These are phyloP conservation scores for Syncephalastrum sp. DNA, from an alignment of 371 early-diverging fungal species.

Conservation along the genomic window DNA sequence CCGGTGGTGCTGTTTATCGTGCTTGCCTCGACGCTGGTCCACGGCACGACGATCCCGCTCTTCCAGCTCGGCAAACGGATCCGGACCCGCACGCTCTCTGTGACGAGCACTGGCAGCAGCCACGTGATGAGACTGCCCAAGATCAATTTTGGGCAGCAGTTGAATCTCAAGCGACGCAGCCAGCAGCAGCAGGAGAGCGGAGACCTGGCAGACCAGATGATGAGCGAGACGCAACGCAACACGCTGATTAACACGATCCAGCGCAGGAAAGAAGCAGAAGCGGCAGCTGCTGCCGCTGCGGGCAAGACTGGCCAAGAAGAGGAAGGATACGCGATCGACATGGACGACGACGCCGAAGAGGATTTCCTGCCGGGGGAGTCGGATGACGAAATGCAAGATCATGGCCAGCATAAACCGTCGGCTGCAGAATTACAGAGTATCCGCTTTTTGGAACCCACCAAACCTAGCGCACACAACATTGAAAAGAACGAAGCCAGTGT, in stretches of 20 bases:
- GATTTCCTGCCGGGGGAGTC: conserved; percentile 29
- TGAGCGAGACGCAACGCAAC: conserved; percentile 34
- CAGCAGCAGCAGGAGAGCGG: conserved; percentile 7
- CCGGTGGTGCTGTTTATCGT: conserved; percentile 76
- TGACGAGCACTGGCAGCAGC: conserved; percentile 30
- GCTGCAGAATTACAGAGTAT: conserved; percentile 20
- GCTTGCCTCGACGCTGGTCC: conserved; percentile 77
- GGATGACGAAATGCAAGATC: conserved; percentile 1
- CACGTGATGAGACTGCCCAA: conserved; percentile 22
- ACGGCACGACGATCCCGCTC: conserved; percentile 82
- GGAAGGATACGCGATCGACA: conserved; percentile 11
- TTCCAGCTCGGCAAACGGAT: conserved; percentile 56
- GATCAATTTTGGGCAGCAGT: conserved; percentile 23
- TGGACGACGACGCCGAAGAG: conserved; percentile 25
- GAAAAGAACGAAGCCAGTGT: conserved; percentile 37
- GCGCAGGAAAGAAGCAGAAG: conserved; percentile 11
- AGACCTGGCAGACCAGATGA: conserved; percentile 5
- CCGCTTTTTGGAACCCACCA: conserved; percentile 43
- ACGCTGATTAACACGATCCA: conserved; percentile 31
- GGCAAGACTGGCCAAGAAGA: neutral
- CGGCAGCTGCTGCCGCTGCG: conserved; percentile 2
- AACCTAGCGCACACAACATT: conserved; percentile 22
- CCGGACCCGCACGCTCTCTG: conserved; percentile 39
- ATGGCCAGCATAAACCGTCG: conserved; percentile 5
- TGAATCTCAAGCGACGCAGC: conserved; percentile 16